These are phyloP conservation scores for Aspergillus mulundensis DNA, from an alignment of 495 filamentous ascomycete species.

Conservation along the genomic window DNA sequence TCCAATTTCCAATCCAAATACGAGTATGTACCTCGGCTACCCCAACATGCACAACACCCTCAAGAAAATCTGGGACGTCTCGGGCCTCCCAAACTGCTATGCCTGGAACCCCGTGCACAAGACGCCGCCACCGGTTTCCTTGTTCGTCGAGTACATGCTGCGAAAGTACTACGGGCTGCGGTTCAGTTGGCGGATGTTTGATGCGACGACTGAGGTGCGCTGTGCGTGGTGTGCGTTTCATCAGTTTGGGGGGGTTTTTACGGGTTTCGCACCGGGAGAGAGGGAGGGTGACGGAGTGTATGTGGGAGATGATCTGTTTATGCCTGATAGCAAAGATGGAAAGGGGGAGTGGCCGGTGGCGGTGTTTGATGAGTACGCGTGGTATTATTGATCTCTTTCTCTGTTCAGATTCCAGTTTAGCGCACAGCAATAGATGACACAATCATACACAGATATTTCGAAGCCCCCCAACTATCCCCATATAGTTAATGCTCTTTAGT, in stretches of 20 bases:
- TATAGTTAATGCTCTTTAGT: no score
- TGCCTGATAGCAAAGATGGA: not conserved
- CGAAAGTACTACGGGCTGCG: conserved; percentile 7
- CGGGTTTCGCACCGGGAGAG: not conserved
- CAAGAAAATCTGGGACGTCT: not conserved
- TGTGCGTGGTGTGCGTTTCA: not conserved
- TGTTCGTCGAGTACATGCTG: conserved; percentile 8
- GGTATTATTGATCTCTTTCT: not conserved
- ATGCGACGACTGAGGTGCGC: not conserved
- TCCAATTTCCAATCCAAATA: not conserved
- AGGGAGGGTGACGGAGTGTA: not conserved
- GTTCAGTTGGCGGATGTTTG: not conserved
- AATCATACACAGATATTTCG: no score
- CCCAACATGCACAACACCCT: conserved; percentile 4
- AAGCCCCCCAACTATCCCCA: no score
- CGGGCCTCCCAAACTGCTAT: conserved; percentile 5
- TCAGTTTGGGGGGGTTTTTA: not conserved
- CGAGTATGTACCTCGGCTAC: not conserved
- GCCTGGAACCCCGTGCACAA: not conserved
- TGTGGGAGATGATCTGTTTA: not conserved
- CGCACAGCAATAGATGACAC: no score
- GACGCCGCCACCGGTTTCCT: not conserved
- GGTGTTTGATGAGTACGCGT: not conserved
- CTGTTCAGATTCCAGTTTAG: not conserved
- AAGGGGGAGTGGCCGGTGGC: not conserved